Evolutionary conservation across 768 basidiomycete species (phyloP).

Genomic region (Naganishia vishniacii): DNA sequence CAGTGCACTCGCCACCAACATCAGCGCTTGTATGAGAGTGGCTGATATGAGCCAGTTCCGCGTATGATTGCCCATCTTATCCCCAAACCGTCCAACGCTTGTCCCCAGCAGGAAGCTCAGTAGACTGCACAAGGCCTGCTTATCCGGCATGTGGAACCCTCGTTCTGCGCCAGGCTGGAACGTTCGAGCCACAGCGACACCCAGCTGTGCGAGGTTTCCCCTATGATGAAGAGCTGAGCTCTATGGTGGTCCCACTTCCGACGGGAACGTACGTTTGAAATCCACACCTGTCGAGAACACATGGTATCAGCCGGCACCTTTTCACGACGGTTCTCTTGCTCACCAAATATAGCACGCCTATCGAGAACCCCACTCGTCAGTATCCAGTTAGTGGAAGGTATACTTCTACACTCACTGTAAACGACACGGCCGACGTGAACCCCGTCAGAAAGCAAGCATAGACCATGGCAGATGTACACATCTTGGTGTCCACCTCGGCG

Average conservation of each 20-base stretch:
- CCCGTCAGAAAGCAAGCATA: conserved; percentile 45
- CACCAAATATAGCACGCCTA: conserved; percentile 45
- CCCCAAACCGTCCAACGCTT: conserved; percentile 70
- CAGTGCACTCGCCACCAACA: conserved; percentile 69
- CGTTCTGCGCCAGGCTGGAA: conserved; percentile 54
- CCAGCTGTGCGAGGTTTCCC: conserved; percentile 57
- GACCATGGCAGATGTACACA: conserved; percentile 26
- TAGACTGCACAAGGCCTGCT: conserved; percentile 75
- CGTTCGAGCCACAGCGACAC: conserved; percentile 74
- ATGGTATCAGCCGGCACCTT: background rate
- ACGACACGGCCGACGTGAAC: conserved; percentile 29
- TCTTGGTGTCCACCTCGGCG: conserved; percentile 20
- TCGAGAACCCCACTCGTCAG: background rate
- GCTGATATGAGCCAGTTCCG: conserved; percentile 69
- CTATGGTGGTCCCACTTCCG: background rate
- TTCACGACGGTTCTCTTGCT: background rate
- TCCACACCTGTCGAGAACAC: conserved; percentile 31
- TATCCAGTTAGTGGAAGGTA: conserved; percentile 27
- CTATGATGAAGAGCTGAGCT: conserved; percentile 18
- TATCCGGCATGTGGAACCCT: conserved; percentile 72
- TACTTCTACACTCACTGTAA: conserved; percentile 21
- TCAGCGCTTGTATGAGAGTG: conserved; percentile 66
- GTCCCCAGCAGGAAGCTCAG: conserved; percentile 70
- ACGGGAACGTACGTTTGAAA: conserved; percentile 40
- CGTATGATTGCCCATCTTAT: conserved; percentile 66